These are phyloP conservation scores for Neospora caninum DNA, from an alignment of 169 alveolate species.

Conservation along the genomic window DNA sequence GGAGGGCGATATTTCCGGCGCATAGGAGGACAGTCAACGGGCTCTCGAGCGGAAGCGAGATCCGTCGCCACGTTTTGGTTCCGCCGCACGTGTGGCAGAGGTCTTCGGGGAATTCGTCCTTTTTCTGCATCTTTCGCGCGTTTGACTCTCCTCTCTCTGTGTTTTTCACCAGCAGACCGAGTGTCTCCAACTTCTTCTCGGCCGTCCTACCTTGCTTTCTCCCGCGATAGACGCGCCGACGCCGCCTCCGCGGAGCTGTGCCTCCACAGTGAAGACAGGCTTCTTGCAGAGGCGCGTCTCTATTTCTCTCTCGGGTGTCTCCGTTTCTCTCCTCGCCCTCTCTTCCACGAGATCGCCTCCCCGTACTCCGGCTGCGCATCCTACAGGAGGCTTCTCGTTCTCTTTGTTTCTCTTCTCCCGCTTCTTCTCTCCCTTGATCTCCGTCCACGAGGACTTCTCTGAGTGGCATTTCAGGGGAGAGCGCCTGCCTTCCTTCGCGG, in stretches of 20 bases:
- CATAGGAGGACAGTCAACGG: constrained; percentile 69
- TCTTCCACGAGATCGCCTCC: not conserved
- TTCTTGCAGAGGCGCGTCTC: not conserved
- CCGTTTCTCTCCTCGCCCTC: not conserved
- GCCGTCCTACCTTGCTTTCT: not conserved
- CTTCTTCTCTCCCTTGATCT: not conserved
- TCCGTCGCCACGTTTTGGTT: not conserved
- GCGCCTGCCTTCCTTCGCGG: too few species aligned
- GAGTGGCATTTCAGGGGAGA: too few species aligned
- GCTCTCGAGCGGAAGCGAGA: constrained; percentile 51
- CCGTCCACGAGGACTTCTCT: too few species aligned
- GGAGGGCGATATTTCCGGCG: constrained; percentile 71
- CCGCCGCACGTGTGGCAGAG: not conserved
- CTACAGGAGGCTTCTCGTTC: not conserved
- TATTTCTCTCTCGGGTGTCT: not conserved
- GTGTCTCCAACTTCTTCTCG: not conserved
- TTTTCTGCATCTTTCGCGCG: not conserved
- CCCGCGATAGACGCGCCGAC: not conserved
- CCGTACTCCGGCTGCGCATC: not conserved
- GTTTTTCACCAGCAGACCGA: not conserved
- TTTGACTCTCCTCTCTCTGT: not conserved
- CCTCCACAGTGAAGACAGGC: not conserved
- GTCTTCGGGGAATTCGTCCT: not conserved
- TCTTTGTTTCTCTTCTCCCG: not conserved
- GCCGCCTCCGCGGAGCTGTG: not conserved